Evolutionary conservation across 208 protist species (phyloP), one percentile per base, ranked within the genome.

Genomic region (Leishmania turanica): DNA sequence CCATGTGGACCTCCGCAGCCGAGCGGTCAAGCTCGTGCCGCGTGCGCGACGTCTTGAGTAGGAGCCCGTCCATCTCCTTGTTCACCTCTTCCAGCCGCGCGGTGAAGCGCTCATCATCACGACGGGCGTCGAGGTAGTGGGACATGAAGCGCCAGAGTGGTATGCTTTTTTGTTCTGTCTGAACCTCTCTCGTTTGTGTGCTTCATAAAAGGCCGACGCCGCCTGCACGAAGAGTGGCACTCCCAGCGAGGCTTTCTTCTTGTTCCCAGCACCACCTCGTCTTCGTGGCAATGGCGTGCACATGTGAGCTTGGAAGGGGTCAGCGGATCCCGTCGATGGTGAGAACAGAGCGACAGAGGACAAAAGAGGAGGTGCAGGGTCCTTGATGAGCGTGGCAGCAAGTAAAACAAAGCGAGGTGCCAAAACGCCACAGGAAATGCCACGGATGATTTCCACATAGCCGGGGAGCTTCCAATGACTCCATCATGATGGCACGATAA

Each of bases 61-160:
- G 88, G 0, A 95, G 80, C 40, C 56, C 79, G 77, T 94, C 88
- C 91, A 95, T 93, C 74, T 97, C 93, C n/a, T 84, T 78, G 71
- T 95, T 95, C 37, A 95, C 92, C 60, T 89, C 88, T 47, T 90
- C 74, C 51, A 97, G 87, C 6, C 90, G 89, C 3, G 80, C 62
- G 60, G 88, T 77, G 70, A 97, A 97, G 76, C 54, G 56, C 68
- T 83, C 81, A 51, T 79, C 80, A 37, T 88, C 81, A 7, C 77
- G 65, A 15, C 65, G 69, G 24, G 77, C 62, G 5, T 74, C 78
- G 21, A 58, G 7, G 75, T 78, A 79, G 15, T 27, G 13, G 17
- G 76, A 56, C 81, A 84, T 84, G 69, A 42, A 19, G 53, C 6
- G 40, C 15, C 17, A 78, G 21, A 34, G 37, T 17, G 75, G 53